Evolutionary conservation across 2,329 filamentous ascomycete species (phyloP), one percentile per base, ranked within the genome.

Genomic region (Leptoxyphium fumago): DNA sequence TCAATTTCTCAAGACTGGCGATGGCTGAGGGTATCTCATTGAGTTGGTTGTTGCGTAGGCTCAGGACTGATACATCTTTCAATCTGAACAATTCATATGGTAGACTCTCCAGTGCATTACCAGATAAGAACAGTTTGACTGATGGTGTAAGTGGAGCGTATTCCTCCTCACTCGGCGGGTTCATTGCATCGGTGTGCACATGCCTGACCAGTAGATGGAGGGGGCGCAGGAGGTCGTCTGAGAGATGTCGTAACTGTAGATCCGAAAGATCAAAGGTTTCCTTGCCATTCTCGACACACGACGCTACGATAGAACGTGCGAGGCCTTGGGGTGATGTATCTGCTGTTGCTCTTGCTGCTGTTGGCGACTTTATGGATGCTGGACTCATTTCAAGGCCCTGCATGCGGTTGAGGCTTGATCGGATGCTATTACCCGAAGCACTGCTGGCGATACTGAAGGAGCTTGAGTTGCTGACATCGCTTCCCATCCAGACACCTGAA

Each of bases 401-500:
- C 40, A 44, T 40, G 36, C 39, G 28, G 30, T 39, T 42, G 15
- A 40, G 38, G 10, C 26, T 40, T 2, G 28, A 39, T 13, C 10
- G 6, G 2, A 41, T 36, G 32, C 46, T 47, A 8, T 45, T 45
- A 11, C 50, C 40, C n/a, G 28, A 36, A n/a, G 28, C 14, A 6
- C 38, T 15, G 14, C 39, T 47, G 10, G 11, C 29, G n/a, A 4
- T 18, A 30, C 26, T 26, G 18, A 32, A 39, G 43, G 8, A 28
- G 10, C 44, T 41, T 14, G 67, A 63, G 29, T 71, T 66, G 30
- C 63, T 65, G 26, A 60, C 63, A 50, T 82, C 80, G 48, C 76
- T 80, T 3, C 72, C 76, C 64, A 85, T 71, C 62, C 73, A 85
- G 2, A 86, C 73, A 42, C 78, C 79, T 58, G 80, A 84, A 60